Base-by-base conservation (phyloP, 2,329 filamentous ascomycete genomes). In the Botryosphaeria dothidea region DNA sequence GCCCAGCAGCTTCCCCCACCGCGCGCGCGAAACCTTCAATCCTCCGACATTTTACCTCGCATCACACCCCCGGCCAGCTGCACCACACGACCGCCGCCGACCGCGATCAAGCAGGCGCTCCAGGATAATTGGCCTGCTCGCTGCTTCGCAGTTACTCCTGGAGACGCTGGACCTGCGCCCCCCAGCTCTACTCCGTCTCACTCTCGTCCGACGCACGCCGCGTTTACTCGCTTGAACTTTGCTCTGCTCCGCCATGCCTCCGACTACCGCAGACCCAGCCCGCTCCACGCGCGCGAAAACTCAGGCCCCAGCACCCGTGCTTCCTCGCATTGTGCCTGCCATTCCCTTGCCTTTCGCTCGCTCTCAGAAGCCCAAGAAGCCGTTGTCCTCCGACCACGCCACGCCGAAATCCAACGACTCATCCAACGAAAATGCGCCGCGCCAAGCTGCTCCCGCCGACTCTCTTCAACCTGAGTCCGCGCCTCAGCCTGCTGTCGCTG, bases 41-140 rank as follows among this genome's bases (percentile, higher is more conserved):
- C 38, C 38, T 29, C 63, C 46, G 56, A 65, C 54, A 52, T 61
- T 65, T 61, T 57, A 52, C 45, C 58, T 56, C 58, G 51, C 57
- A 29, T 57, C 51, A 54, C 51, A 8, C 4, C 21, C 27, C 13
- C 31, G 7, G 31, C 31, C 31, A 34, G 7, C 63, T n/a, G 17
- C 54, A 57, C 31, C 36, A 36, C 46, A 43, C 65, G 34, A 34
- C 58, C 60, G 25, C 31, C 49, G 27, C 60, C 41, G 29, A 58
- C 54, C 66, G 67, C 66, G 65, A 65, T 54, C 61, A 62, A 45
- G 48, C 68, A 69, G 71, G 76, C 76, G 75, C 77, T 79, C 77
- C 76, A 78, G 75, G 77, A 74, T 77, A 78, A 78, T 78, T 77
- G 76, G 70, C 72, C 71, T 69, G 51, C 61, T 25, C 46, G 61